Conservation (phyloP, 176 grass and related monocot genomes). For the Bolboschoenus planiculmis region DNA sequence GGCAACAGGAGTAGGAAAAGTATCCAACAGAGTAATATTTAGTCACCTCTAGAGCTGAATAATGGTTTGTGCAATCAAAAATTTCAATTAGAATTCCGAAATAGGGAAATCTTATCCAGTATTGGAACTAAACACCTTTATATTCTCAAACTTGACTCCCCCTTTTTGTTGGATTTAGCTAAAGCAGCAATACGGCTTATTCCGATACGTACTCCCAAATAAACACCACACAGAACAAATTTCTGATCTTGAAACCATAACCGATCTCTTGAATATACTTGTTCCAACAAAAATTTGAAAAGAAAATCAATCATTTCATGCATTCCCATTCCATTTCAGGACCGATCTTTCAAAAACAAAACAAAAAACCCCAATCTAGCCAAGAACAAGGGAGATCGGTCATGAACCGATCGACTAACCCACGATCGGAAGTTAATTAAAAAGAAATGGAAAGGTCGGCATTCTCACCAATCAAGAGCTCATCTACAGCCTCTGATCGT, state of each 20-base stretch:
- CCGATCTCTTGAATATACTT: not conserved
- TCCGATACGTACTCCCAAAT: not conserved
- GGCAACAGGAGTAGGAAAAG: not conserved
- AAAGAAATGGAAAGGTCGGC: not conserved
- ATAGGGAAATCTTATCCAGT: not conserved
- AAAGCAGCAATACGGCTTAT: not conserved
- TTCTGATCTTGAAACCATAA: conserved; percentile 20
- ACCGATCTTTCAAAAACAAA: conserved; percentile 14
- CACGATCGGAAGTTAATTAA: not conserved
- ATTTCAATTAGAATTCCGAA: not conserved
- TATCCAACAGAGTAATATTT: not conserved
- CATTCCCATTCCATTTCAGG: not conserved
- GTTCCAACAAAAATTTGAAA: not conserved
- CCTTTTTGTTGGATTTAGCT: not conserved
- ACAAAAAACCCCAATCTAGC: not conserved
- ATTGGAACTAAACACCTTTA: not conserved
- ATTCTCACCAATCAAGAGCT: conserved; percentile 1
- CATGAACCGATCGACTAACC: not conserved
- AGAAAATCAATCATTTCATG: not conserved
- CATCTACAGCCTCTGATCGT: not conserved
- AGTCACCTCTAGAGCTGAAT: not conserved
- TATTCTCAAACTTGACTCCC: conserved; percentile 6
- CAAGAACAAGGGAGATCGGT: not conserved
- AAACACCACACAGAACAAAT: conserved; percentile 3
- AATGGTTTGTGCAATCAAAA: not conserved